Evolutionary conservation across 1,139 yeast species (phyloP).

Genomic region (Arxiozyma heterogenica): DNA sequence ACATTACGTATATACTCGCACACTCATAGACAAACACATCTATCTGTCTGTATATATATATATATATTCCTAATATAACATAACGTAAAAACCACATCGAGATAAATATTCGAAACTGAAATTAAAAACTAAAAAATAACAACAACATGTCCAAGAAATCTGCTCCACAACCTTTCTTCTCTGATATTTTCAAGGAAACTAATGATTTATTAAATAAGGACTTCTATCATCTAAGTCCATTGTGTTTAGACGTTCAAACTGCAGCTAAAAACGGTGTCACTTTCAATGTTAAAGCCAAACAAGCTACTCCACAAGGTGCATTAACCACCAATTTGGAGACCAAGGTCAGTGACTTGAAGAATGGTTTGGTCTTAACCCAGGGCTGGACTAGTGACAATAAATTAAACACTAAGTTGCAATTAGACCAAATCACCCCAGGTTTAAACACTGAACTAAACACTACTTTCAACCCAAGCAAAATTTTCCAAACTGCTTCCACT

Average conservation of each 20-base stretch:
- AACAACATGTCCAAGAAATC: not conserved
- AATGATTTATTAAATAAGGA: conserved; percentile 85
- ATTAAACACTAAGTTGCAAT: conserved; percentile 87
- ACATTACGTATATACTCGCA: no score
- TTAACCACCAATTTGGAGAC: conserved; percentile 88
- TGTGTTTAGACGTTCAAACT: conserved; percentile 84
- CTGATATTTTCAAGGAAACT: conserved; percentile 84
- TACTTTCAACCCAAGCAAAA: conserved; percentile 56
- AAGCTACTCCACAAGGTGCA: conserved; percentile 65
- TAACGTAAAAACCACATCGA: no score
- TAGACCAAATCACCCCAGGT: conserved; percentile 90
- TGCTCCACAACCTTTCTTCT: conserved; percentile 40
- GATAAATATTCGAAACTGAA: no score
- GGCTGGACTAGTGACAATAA: conserved; percentile 90
- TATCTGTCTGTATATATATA: no score
- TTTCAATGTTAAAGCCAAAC: conserved; percentile 91
- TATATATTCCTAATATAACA: no score
- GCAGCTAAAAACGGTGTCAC: conserved; percentile 95
- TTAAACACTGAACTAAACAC: conserved; percentile 90
- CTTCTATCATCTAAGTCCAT: conserved; percentile 86
- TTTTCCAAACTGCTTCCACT: not conserved
- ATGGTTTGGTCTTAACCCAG: conserved; percentile 91
- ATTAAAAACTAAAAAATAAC: no score
- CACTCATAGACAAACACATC: no score
- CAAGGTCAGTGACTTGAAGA: conserved; percentile 85